Conservation (phyloP, 768 basidiomycete genomes). For the Suillus americanus region DNA sequence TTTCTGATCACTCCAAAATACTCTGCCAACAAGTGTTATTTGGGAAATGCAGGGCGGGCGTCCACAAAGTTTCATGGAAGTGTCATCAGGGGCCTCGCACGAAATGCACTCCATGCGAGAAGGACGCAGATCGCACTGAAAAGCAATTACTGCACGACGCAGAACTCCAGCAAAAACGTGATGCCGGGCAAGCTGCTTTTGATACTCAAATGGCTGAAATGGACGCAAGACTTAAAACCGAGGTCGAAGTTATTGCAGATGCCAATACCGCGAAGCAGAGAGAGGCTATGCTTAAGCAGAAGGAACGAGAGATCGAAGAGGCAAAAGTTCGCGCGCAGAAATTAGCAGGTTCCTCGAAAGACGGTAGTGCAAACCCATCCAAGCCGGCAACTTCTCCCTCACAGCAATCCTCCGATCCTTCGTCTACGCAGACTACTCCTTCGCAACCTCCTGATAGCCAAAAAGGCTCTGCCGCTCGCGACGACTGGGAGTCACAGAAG, state of each 20-base stretch:
- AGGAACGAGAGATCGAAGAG: constrained; percentile 39
- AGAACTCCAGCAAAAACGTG: constrained; percentile 37
- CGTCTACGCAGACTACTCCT: neutral
- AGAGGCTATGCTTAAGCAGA: constrained; percentile 35
- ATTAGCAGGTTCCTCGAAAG: neutral
- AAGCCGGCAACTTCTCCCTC: neutral
- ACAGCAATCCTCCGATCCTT: neutral
- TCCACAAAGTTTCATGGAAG: constrained; percentile 40
- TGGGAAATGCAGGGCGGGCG: constrained; percentile 36
- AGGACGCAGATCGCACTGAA: constrained; percentile 34
- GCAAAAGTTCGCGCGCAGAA: constrained; percentile 11
- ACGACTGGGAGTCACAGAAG: constrained; percentile 56
- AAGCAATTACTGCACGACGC: constrained; percentile 37
- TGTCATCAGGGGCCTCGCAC: constrained; percentile 38
- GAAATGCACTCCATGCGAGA: constrained; percentile 45
- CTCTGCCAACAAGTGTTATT: constrained; percentile 37
- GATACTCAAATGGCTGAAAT: constrained; percentile 36
- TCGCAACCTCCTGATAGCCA: neutral
- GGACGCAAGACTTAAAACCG: constrained; percentile 35
- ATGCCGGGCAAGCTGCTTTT: constrained; percentile 42
- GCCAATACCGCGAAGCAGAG: constrained; percentile 34
- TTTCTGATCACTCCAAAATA: constrained; percentile 56
- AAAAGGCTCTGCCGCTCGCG: neutral
- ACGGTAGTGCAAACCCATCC: neutral
- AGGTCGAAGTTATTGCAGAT: constrained; percentile 31